These are phyloP conservation scores for Quercus ilex DNA, from an alignment of 306 rosid genomes.

Conservation along the genomic window DNA sequence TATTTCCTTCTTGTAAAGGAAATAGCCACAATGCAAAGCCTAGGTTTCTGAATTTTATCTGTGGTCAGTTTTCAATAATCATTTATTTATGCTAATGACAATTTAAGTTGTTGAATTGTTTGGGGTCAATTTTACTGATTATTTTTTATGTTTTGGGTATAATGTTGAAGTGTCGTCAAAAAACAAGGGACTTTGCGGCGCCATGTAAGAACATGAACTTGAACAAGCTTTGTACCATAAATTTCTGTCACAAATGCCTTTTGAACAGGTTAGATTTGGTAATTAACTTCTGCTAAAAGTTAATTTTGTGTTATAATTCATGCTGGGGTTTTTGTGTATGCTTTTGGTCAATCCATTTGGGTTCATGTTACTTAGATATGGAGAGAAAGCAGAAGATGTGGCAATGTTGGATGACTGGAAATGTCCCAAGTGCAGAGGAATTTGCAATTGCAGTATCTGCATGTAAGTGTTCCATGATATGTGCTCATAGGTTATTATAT, in stretches of 20 bases:
- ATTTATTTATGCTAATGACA: background rate
- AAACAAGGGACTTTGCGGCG: constrained; percentile 54
- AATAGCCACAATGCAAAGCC: background rate
- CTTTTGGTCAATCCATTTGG: background rate
- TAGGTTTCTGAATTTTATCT: background rate
- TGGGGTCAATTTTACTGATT: background rate
- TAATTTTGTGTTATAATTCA: no score
- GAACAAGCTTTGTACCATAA: constrained; percentile 49
- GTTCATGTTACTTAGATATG: constrained; percentile 49
- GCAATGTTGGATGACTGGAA: constrained; percentile 40
- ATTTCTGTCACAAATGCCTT: constrained; percentile 65
- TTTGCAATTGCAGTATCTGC: constrained; percentile 82
- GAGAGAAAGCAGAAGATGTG: constrained; percentile 57
- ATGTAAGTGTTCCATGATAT: constrained; percentile 32
- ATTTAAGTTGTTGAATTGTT: background rate
- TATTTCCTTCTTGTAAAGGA: background rate
- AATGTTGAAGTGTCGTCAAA: constrained; percentile 64
- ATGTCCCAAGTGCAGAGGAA: constrained; percentile 74
- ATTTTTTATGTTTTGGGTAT: constrained; percentile 2
- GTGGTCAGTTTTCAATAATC: background rate
- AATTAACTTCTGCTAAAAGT: background rate
- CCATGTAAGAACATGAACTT: constrained; percentile 43
- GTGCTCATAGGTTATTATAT: background rate
- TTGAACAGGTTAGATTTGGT: constrained; percentile 51
- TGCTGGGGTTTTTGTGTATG: background rate